Conservation (phyloP, 2,329 filamentous ascomycete species). For the Aspergillus sp. region DNA sequence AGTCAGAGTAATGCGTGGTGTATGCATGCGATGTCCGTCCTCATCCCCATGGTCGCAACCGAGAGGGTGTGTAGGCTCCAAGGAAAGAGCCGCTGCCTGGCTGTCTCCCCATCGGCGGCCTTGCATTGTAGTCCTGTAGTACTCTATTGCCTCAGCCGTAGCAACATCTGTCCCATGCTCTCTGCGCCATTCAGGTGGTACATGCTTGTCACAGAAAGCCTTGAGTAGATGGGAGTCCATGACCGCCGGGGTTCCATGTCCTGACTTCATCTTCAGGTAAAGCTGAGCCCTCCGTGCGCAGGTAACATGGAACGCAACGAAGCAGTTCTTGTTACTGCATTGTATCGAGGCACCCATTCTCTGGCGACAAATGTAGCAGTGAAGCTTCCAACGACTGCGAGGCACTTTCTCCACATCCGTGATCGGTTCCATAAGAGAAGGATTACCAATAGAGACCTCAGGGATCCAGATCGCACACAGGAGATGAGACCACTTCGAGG, state of each 20-base stretch:
- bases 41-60: constrained; percentile 54
- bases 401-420: constrained; percentile 98
- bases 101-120: constrained; percentile 90
- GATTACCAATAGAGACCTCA: constrained; percentile 91
- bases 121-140: constrained; percentile 87
- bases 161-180: constrained; percentile 82
- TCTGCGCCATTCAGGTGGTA: constrained; percentile 81
- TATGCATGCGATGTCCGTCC: constrained; percentile 38
- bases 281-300: constrained; percentile 85
- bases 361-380: constrained; percentile 95
- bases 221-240: constrained; percentile 83
- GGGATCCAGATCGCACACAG: constrained; percentile 99
- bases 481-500: constrained; percentile 94
- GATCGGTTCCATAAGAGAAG: constrained; percentile 96
- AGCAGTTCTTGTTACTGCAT: constrained; percentile 96
- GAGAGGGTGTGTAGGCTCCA: constrained; percentile 71
- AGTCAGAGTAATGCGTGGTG: constrained; percentile 56
- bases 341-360: constrained; percentile 98
- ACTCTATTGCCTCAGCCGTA: constrained; percentile 79
- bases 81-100: constrained; percentile 75
- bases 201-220: constrained; percentile 94
- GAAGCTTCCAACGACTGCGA: constrained; percentile 87
- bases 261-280: constrained; percentile 95
- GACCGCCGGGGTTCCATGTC: constrained; percentile 73
- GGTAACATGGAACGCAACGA: constrained; percentile 95